Conservation (phyloP, 2,329 filamentous ascomycete genomes). For the Ophiostoma tasmaniense region DNA sequence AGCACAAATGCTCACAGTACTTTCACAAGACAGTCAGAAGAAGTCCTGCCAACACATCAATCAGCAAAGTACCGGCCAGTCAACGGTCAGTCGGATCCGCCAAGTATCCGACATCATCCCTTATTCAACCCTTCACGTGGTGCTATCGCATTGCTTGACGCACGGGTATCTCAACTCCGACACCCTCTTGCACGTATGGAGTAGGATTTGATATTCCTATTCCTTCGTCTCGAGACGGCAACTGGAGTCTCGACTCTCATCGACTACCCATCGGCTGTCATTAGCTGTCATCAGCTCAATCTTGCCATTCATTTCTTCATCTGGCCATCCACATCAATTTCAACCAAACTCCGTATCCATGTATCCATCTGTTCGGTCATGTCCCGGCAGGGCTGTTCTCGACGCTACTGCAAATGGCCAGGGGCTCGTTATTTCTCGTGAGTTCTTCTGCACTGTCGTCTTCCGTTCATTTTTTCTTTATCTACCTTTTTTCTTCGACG, state of each 20-base stretch:
- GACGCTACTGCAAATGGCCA: constrained; percentile 9
- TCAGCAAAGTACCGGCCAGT: background rate
- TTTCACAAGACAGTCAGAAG: background rate
- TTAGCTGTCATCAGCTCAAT: background rate
- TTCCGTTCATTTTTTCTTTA: background rate
- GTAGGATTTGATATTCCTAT: background rate
- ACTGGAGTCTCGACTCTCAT: background rate
- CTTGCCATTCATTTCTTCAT: background rate
- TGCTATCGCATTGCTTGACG: background rate
- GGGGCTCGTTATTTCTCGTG: constrained; percentile 3
- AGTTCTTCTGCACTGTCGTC: background rate
- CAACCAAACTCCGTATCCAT: background rate
- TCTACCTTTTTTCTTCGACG: background rate
- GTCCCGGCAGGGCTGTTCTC: constrained; percentile 5
- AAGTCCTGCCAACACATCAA: background rate
- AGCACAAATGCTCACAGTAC: background rate
- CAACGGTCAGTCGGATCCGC: background rate
- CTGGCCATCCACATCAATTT: background rate
- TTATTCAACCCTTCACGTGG: background rate
- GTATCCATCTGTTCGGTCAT: background rate
- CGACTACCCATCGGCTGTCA: background rate
- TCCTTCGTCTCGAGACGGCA: background rate
- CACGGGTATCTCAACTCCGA: background rate
- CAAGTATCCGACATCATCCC: background rate
- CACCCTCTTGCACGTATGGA: background rate